Base-by-base conservation (phyloP, 345 rosid species). In the Isatis tinctoria region DNA sequence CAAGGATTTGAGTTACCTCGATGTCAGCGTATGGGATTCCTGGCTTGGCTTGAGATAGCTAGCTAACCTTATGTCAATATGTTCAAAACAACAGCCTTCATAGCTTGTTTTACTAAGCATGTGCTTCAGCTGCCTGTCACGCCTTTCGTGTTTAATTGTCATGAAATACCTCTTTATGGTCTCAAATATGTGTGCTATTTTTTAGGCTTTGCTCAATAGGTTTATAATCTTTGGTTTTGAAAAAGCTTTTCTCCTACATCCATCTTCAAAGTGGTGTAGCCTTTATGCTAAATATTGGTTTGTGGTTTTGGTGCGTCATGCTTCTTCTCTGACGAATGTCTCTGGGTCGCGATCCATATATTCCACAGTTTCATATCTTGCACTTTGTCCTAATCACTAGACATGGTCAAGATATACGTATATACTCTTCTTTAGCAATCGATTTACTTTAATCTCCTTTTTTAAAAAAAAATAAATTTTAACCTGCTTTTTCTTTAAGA, bases 301-400 rank as follows among this genome's bases (percentile, higher is more conserved):
- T 20, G 30, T 60, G 73, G 56, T 18, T 36, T 39, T 74, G 36
- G 58, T 58, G 52, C 61, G 33, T 59, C 73, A 28, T 59, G 54
- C 35, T 74, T 74, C 62, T 24, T 51, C 63, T 58, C 41, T 67
- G 36, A 30, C 17, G 7, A 36, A 45, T 74, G 62, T 74, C 60
- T 40, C 60, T 39, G 27, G 22, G 52, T 48, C 59, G 39, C 2
- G 49, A 20, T 67, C 37, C 61, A 27, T 12, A 5, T 9, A 12
- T 47, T 26, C 37, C 70, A 44, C 11, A 32, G 39, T 53, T 24
- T 73, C 20, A 43, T 56, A 10, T 40, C 10, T 53, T 16, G 47
- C 22, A 43, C 58, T 32, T 41, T 49, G 7, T 24, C 28, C 39
- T 6, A 40, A 61, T 10, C 69, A 72, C 62, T 51, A 49, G 35